A percentile compares a stretch with the other conserved stretches of the same genome.
Evolutionary conservation across 1,284 basidiomycete genomes (phyloP).

Genomic region (Cryptococcus depauperatus): DNA sequence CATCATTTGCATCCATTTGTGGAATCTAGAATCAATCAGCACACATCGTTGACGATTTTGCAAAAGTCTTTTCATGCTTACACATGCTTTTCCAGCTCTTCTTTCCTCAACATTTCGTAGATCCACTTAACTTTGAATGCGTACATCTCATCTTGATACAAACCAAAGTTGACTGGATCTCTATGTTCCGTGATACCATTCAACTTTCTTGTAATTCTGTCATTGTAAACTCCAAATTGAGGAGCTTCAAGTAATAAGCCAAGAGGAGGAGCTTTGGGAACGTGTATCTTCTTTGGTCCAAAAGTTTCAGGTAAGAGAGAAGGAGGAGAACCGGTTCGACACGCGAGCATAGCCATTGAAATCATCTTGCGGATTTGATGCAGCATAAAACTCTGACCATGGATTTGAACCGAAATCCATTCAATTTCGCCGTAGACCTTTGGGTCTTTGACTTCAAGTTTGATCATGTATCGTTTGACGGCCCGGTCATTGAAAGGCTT

Average conservation of each 20-base stretch:
- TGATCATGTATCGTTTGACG: constrained; percentile 75
- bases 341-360: constrained; percentile 68
- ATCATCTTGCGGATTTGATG: constrained; percentile 99
- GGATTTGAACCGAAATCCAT: constrained; percentile 88
- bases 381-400: constrained; percentile 98
- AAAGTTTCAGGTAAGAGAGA: constrained; percentile 58
- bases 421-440: constrained; percentile 78
- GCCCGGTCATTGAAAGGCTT: constrained; percentile 75
- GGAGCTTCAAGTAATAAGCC: constrained; percentile 92
- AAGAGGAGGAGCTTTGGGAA: constrained; percentile 94
- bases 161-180: constrained; percentile 54
- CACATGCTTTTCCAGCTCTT: constrained; percentile 73
- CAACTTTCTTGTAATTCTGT: constrained; percentile 25
- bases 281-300: constrained; percentile 65
- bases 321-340: constrained; percentile 65
- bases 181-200: constrained; percentile 28
- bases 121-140: constrained; percentile 76
- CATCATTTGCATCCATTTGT: constrained; percentile 42
- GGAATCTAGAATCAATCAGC: constrained; percentile 24
- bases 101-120: constrained; percentile 70
- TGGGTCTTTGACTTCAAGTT: constrained; percentile 57
- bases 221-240: constrained; percentile 59
- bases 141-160: constrained; percentile 58
- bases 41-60: no score
- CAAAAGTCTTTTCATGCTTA: constrained; percentile 46